phyloP scores from a whole-genome alignment of 2,329 filamentous ascomycete genomes.

The Pochonia chlamydosporia region DNA sequence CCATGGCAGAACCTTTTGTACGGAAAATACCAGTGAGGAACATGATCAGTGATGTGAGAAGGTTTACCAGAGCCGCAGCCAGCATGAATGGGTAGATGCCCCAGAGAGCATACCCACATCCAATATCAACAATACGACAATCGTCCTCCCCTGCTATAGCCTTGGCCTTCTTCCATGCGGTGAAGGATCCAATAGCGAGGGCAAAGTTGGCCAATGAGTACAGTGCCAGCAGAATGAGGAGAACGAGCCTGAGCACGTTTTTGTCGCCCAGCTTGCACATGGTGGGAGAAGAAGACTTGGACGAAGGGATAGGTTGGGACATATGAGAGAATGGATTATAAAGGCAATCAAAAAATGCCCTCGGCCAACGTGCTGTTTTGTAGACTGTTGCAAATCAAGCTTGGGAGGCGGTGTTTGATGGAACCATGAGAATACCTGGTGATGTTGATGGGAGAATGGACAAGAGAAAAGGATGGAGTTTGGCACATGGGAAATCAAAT shows the following conservation, averaged over 20 bases:
- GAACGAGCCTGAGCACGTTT: conserved; percentile 5
- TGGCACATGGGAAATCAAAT: no score
- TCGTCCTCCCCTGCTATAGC: no score
- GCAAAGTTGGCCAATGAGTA: conserved; percentile 16
- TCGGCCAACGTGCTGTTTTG: no score
- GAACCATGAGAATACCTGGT: no score
- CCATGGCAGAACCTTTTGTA: conserved; percentile 1
- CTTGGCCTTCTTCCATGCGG: conserved; percentile 5
- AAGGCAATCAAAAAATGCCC: no score
- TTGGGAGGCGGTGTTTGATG: no score
- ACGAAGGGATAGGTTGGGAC: not conserved
- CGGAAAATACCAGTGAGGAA: conserved; percentile 10
- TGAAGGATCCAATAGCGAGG: conserved; percentile 14
- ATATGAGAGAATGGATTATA: no score
- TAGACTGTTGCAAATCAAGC: no score
- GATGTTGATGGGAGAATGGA: no score
- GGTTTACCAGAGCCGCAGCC: conserved; percentile 10
- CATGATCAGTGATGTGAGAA: conserved; percentile 10
- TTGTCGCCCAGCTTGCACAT: not conserved
- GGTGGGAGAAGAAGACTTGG: not conserved
- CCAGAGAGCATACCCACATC: conserved; percentile 7
- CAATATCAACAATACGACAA: not conserved
- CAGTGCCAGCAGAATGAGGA: conserved; percentile 13
- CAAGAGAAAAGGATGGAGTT: no score
- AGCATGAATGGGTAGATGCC: conserved; percentile 16